Evolutionary conservation across 345 rosid species (phyloP).

Genomic region (Carallia pectinifolia): DNA sequence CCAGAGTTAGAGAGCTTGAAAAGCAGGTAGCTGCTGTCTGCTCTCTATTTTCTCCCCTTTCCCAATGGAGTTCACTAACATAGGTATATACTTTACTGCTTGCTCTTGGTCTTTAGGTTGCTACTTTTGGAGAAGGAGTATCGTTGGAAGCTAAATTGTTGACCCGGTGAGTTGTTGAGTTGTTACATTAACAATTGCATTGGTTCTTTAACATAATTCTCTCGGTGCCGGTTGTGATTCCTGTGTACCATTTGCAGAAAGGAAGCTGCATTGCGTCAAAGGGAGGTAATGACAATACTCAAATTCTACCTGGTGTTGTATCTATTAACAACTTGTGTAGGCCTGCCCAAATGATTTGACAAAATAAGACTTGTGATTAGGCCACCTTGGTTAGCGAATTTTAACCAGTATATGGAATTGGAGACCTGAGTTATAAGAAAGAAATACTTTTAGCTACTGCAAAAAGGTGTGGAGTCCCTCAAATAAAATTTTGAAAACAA

Average conservation of each 20-base stretch:
- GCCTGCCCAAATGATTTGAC: conserved; percentile 7
- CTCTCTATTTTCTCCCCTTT: background rate
- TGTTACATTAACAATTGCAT: conserved; percentile 2
- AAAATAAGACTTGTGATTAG: background rate
- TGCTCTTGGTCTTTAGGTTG: conserved; percentile 30
- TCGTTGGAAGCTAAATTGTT: conserved; percentile 35
- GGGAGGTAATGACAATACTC: conserved; percentile 27
- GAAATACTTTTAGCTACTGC: too few relatives aligned
- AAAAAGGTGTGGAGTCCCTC: too few relatives aligned
- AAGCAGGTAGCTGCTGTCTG: conserved; percentile 19
- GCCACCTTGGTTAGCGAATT: background rate
- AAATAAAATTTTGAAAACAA: background rate
- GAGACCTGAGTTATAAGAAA: background rate
- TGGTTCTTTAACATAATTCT: background rate
- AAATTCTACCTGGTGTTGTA: background rate
- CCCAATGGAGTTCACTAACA: background rate
- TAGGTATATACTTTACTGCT: background rate
- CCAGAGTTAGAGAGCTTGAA: conserved; percentile 32
- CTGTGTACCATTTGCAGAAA: conserved; percentile 23
- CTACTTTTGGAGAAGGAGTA: conserved; percentile 35
- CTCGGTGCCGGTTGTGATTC: background rate
- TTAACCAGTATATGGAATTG: background rate
- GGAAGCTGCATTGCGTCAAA: conserved; percentile 35
- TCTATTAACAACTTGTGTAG: conserved; percentile 4
- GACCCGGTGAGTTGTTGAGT: conserved; percentile 22